These are phyloP conservation scores for Psilocybe cyanescens DNA, from an alignment of 768 basidiomycete genomes.

Conservation along the genomic window DNA sequence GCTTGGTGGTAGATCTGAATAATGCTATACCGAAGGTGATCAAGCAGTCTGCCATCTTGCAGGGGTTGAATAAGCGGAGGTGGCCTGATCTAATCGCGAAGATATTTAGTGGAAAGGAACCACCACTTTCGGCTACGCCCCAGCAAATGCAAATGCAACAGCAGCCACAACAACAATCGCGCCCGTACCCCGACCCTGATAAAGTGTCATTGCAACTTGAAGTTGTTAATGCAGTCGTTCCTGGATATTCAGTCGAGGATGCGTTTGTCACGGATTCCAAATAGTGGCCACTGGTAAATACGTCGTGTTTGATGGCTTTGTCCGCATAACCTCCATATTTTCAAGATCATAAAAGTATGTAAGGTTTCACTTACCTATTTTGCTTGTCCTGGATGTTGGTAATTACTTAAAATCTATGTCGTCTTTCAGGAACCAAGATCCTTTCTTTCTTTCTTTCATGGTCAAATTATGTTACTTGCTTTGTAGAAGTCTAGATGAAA, in stretches of 20 bases:
- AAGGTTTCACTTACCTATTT: neutral
- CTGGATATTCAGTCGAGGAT: neutral
- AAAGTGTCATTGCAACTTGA: neutral
- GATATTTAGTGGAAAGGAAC: neutral
- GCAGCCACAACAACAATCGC: neutral
- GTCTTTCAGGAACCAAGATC: neutral
- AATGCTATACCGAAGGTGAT: neutral
- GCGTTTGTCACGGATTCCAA: neutral
- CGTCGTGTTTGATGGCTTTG: neutral
- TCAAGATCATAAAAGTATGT: too few relatives aligned
- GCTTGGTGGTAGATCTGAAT: slow-evolving; percentile 4
- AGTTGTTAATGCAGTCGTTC: neutral
- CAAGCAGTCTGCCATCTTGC: slow-evolving; percentile 1
- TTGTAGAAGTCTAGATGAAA: neutral
- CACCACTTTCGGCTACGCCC: neutral
- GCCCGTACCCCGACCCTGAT: neutral
- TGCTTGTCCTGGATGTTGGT: neutral
- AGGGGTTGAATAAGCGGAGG: slow-evolving; percentile 8
- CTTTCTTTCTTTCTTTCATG: neutral
- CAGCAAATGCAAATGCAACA: neutral
- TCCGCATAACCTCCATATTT: neutral
- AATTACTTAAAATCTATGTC: neutral
- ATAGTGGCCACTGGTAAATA: neutral
- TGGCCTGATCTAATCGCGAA: slow-evolving; percentile 14
- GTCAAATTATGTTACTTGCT: neutral